Evolutionary conservation across 2,329 filamentous ascomycete species (phyloP), one percentile per base, ranked within the genome.

Genomic region (Tolypocladium tundrense): DNA sequence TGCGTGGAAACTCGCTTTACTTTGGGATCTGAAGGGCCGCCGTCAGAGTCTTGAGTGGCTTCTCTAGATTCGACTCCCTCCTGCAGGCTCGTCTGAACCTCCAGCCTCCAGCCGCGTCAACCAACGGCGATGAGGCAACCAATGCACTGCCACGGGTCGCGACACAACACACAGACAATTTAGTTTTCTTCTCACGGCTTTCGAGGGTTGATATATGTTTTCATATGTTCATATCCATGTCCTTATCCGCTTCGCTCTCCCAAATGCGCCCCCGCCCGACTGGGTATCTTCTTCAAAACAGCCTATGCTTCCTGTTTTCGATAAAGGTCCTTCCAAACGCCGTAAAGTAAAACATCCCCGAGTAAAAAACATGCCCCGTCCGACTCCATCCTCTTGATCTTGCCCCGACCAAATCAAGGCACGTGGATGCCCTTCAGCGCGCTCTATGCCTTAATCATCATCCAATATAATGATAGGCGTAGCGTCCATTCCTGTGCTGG

Each of bases 391-490:
- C 21, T 6, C 6, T 51, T 6, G 2, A 21, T 14, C 16, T n/a
- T n/a, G 48, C 13, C 16, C 16, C 48, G 10, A 51, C 48, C n/a
- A 33, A 24, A 5, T 35, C 16, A 13, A 21, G 19, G 48, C 19
- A 51, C 0, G 9, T 76, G 65, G 61, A 74, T 76, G 41, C 10
- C 16, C 24, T 53, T 37, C 16, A 10, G 13, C 19, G n/a, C 16
- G 7, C 27, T 10, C 31, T n/a, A 39, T 45, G 41, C 27, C 16
- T 45, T 42, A 53, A 19, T 57, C 35, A 14, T 51, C 40, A 31
- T 55, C 60, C 27, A 57, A 53, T 35, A 57, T 27, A 16, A 57
- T 43, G 21, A 52, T n/a, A 2, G 45, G 19, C 14, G n/a, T 14
- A 27, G 35, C 13, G 31, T 7, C 9, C 24, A 27, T 27, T 27